Evolutionary conservation across 306 rosid species (phyloP).

Genomic region (Malus orientalis): DNA sequence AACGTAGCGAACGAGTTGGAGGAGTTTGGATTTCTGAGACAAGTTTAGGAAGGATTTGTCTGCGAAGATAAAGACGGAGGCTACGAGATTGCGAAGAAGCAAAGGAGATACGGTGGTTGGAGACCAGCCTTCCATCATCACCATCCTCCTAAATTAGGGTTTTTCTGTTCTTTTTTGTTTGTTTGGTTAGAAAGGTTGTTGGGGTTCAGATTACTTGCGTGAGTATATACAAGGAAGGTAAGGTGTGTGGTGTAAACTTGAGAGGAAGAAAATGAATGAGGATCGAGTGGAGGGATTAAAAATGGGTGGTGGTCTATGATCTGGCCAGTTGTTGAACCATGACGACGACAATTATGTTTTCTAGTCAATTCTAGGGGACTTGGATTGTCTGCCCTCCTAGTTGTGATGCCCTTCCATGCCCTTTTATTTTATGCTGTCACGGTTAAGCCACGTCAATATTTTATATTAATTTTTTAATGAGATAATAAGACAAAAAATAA

Average conservation of each 20-base stretch:
- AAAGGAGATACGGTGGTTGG: constrained; percentile 26
- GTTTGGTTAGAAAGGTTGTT: neutral
- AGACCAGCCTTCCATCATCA: constrained; percentile 14
- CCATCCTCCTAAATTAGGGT: neutral
- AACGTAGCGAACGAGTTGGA: constrained; percentile 39
- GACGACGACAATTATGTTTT: neutral
- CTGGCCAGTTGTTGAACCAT: neutral
- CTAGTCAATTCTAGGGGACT: too few relatives aligned
- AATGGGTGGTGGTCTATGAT: neutral
- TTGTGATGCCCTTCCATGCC: too few relatives aligned
- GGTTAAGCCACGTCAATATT: too few relatives aligned
- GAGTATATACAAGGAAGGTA: neutral
- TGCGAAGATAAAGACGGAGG: constrained; percentile 30
- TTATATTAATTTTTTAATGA: too few relatives aligned
- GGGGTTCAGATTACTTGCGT: neutral
- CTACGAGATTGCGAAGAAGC: constrained; percentile 30
- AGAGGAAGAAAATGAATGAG: neutral
- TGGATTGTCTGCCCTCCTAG: too few relatives aligned
- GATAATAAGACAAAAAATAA: too few relatives aligned
- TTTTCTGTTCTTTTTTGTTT: neutral
- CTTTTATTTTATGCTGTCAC: too few relatives aligned
- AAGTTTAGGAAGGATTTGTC: constrained; percentile 27
- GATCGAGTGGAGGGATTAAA: neutral
- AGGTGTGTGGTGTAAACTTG: neutral
- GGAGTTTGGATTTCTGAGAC: constrained; percentile 28